Evolutionary conservation across 108 stramenopile species (phyloP).

Genomic region (Skeletonema grethae): DNA sequence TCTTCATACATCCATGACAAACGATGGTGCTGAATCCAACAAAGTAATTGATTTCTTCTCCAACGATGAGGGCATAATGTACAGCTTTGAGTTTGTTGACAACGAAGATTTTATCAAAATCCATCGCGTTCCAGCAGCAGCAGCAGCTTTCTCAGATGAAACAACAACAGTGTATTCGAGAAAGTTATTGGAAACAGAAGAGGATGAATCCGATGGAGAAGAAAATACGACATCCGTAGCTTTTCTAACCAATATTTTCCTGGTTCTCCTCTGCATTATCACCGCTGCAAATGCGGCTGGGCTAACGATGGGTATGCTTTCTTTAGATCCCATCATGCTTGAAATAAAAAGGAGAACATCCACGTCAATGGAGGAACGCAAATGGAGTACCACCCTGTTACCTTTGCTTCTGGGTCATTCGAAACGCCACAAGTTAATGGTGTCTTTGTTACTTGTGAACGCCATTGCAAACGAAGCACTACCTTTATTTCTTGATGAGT

Average conservation of each 20-base stretch:
- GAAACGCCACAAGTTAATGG: conserved; percentile 83
- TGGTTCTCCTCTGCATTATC: conserved; percentile 66
- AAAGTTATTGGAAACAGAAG: not conserved
- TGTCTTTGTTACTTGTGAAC: conserved; percentile 94
- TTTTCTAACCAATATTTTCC: conserved; percentile 32
- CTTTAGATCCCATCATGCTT: conserved; percentile 85
- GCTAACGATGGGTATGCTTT: conserved; percentile 91
- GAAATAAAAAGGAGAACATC: conserved; percentile 75
- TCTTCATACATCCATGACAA: not conserved
- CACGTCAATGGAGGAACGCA: conserved; percentile 41
- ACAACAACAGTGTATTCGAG: not conserved
- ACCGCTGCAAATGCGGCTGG: conserved; percentile 94
- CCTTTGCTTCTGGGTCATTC: conserved; percentile 77
- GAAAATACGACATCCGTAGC: conserved; percentile 20
- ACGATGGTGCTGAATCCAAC: not conserved
- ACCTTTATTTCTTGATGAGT: conserved; percentile 91
- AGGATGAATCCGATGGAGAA: conserved; percentile 17
- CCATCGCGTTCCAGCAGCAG: not conserved
- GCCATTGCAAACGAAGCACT: conserved; percentile 91
- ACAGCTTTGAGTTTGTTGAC: conserved; percentile 1
- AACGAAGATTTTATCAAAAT: not conserved
- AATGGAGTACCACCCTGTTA: conserved; percentile 53
- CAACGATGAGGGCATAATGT: not conserved
- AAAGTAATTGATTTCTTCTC: conserved; percentile 1
- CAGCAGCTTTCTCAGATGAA: not conserved